Conservation (phyloP, 2,329 filamentous ascomycete species). For the Fusarium austroafricanum region DNA sequence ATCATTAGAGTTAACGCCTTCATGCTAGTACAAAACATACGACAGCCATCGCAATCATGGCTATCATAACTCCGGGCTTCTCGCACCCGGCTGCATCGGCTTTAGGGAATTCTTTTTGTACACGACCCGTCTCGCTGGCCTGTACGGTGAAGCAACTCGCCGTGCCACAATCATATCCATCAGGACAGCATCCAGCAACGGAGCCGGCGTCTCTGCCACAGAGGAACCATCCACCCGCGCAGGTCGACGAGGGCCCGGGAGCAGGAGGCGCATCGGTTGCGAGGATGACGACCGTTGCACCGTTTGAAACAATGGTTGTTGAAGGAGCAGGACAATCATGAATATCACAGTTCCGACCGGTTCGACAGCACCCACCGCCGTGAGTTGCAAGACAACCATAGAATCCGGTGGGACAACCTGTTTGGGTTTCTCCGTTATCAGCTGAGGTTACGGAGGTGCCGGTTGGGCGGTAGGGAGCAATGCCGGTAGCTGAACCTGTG, state of each 20-base stretch:
- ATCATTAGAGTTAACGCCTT: slow-evolving; percentile 5
- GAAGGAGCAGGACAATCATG: slow-evolving; percentile 77
- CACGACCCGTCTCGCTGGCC: slow-evolving; percentile 65
- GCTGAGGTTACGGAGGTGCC: slow-evolving; percentile 50
- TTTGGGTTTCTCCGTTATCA: slow-evolving; percentile 50
- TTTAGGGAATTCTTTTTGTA: slow-evolving; percentile 64
- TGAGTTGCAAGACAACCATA: slow-evolving; percentile 90
- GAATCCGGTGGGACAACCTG: slow-evolving; percentile 84
- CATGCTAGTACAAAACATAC: slow-evolving; percentile 20
- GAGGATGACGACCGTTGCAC: slow-evolving; percentile 77
- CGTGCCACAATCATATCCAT: slow-evolving; percentile 77
- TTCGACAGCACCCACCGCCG: slow-evolving; percentile 87
- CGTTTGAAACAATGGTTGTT: slow-evolving; percentile 75
- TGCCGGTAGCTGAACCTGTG: slow-evolving; percentile 53
- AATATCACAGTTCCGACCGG: slow-evolving; percentile 84
- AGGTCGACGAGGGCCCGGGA: slow-evolving; percentile 60
- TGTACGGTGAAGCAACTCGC: slow-evolving; percentile 74
- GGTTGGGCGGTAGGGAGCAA: slow-evolving; percentile 62
- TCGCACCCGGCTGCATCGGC: slow-evolving; percentile 11
- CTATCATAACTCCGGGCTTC: slow-evolving; percentile 24
- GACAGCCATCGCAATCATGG: slow-evolving; percentile 2
- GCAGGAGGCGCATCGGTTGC: slow-evolving; percentile 60
- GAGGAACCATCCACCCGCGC: slow-evolving; percentile 85
- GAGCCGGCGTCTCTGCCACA: slow-evolving; percentile 66
- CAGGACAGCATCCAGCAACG: slow-evolving; percentile 86